Conservation (phyloP, 169 alveolate genomes). For the Eimeria tenella region DNA sequence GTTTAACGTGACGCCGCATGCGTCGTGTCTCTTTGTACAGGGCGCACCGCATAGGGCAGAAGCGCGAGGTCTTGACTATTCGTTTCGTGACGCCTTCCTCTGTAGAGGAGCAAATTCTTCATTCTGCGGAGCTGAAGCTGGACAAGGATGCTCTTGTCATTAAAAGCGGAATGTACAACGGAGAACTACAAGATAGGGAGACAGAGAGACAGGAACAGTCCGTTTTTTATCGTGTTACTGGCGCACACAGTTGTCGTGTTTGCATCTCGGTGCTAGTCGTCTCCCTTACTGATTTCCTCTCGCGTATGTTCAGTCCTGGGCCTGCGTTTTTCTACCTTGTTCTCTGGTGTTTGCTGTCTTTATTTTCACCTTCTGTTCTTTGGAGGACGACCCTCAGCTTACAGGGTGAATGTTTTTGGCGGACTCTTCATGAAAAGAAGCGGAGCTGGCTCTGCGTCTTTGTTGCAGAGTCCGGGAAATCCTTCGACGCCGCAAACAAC, state of each 20-base stretch:
- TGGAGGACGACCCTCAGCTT: neutral
- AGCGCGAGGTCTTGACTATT: slow-evolving; percentile 93
- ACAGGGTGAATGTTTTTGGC: neutral
- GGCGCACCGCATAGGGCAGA: slow-evolving; percentile 97
- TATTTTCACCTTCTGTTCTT: neutral
- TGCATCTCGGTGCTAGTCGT: neutral
- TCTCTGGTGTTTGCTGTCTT: neutral
- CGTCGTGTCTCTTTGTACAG: slow-evolving; percentile 81
- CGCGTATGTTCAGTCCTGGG: neutral
- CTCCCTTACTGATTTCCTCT: neutral
- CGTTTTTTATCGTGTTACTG: neutral
- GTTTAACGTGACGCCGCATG: no score
- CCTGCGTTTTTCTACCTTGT: no score
- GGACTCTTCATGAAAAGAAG: neutral
- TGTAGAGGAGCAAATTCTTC: slow-evolving; percentile 96
- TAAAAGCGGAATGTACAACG: slow-evolving; percentile 85
- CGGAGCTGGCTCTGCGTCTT: no score
- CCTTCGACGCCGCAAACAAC: slow-evolving; percentile 57
- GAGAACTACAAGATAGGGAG: slow-evolving; percentile 74
- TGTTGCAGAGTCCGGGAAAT: slow-evolving; percentile 69
- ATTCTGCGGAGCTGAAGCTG: slow-evolving; percentile 90
- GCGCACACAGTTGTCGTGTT: neutral
- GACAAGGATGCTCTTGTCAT: slow-evolving; percentile 87
- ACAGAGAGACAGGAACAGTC: slow-evolving; percentile 68
- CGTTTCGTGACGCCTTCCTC: slow-evolving; percentile 94